Evolutionary conservation across 345 rosid genomes (phyloP), one percentile per base, ranked within the genome.

Genomic region (Populus tremula): DNA sequence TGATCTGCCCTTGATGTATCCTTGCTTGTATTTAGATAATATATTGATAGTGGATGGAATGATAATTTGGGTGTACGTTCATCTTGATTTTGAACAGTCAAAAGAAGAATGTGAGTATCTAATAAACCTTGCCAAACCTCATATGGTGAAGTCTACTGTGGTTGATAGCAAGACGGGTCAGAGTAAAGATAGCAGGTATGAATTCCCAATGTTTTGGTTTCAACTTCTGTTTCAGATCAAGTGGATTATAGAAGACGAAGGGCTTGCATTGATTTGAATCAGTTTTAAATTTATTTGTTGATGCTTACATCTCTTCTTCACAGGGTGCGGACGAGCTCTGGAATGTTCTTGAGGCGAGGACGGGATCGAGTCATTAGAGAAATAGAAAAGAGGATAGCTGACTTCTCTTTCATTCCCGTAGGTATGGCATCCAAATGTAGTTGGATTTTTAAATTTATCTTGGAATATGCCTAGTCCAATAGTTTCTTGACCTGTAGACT

Each of bases 241-340:
- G 36, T 62, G 39, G 61, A 74, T 29, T n/a, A 54, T 53, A 67
- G 43, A 50, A 8, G 31, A 50, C 1, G 31, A 33, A 36, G n/a
- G 31, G 11, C 39, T 16, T 5, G 41, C 63, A 13, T 20, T 14
- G 20, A 10, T 53, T 53, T 53, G 10, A 18, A 18, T 53, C 21
- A 6, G 6, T 9, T 17, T 1, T 64, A 33, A 50, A 29, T 8
- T 27, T 8, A 63, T 62, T 27, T 65, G 68, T 33, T 31, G 33
- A 6, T 23, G 27, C 11, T 73, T 43, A 1, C 16, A 35, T 81
- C 41, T 75, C 36, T 66, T 70, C 67, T 47, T 33, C 80, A 72
- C 85, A 94, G 99, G 89, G 99, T 91, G 12, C 88, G 98, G n/a
- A 92, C 96, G 62, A 95, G 97, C 83, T 92, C 98, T 29, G 99